Percentiles rank a stretch among this genome's conserved stretches.
These are phyloP conservation scores for Colletotrichum liaoningense DNA, from an alignment of 2,329 filamentous ascomycete species.

Conservation along the genomic window DNA sequence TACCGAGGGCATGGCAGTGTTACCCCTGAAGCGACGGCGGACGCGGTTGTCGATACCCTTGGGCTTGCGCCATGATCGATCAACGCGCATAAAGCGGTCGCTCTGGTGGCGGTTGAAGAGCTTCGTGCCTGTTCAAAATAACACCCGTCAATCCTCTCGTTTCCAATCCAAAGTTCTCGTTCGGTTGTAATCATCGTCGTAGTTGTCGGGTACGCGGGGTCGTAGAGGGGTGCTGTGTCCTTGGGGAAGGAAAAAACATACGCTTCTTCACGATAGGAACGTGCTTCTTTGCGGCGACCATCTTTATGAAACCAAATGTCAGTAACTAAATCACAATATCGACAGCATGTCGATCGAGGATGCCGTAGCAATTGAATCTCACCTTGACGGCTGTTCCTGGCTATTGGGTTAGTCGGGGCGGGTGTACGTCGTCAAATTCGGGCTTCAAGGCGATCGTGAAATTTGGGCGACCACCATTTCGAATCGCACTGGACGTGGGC, in stretches of 20 bases:
- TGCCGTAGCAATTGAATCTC: slow-evolving; percentile 37
- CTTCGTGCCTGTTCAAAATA: slow-evolving; percentile 78
- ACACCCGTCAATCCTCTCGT: slow-evolving; percentile 49
- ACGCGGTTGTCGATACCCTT: slow-evolving; percentile 99
- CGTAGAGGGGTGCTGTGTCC: slow-evolving; percentile 28
- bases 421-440: slow-evolving; percentile 21
- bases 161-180: slow-evolving; percentile 26
- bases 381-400: slow-evolving; percentile 56
- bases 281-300: slow-evolving; percentile 99
- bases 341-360: slow-evolving; percentile 24
- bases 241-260: slow-evolving; percentile 67
- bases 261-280: slow-evolving; percentile 99
- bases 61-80: slow-evolving; percentile 95
- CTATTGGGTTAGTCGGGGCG: slow-evolving; percentile 45
- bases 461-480: neutral
- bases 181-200: neutral
- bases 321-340: slow-evolving; percentile 38
- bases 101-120: slow-evolving; percentile 97
- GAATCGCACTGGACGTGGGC: neutral
- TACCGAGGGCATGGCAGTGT: slow-evolving; percentile 98
- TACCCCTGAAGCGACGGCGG: slow-evolving; percentile 96
- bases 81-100: slow-evolving; percentile 95
- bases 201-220: slow-evolving; percentile 21
- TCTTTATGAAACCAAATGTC: slow-evolving; percentile 65
- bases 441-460: neutral